Evolutionary conservation across 305 asterid species (phyloP).

Genomic region (Ajuga reptans): DNA sequence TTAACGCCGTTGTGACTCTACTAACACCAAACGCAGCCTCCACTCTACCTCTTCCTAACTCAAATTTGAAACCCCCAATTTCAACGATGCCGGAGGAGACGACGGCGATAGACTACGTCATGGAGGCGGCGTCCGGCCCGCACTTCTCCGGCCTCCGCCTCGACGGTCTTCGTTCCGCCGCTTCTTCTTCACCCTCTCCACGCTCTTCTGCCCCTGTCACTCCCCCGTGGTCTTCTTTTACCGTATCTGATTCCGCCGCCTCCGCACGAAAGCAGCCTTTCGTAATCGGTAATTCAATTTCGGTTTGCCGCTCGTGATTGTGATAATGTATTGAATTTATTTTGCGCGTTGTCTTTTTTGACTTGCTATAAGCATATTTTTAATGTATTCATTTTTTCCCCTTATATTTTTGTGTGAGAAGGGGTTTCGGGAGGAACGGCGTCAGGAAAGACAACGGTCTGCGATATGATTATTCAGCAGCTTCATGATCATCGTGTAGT

Average conservation of each 20-base stretch:
- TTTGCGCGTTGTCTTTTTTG: neutral
- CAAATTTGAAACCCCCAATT: slow-evolving; percentile 6
- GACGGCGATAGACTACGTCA: slow-evolving; percentile 61
- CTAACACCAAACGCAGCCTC: slow-evolving; percentile 9
- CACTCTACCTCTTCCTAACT: neutral
- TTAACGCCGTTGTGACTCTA: neutral
- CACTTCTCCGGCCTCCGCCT: slow-evolving; percentile 84
- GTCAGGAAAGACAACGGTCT: slow-evolving; percentile 90
- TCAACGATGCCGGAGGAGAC: slow-evolving; percentile 42
- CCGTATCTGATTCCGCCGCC: slow-evolving; percentile 36
- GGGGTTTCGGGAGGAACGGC: slow-evolving; percentile 99
- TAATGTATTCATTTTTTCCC: too few species aligned
- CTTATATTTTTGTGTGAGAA: slow-evolving; percentile 20
- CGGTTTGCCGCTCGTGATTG: neutral
- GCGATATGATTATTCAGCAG: slow-evolving; percentile 98
- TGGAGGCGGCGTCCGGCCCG: slow-evolving; percentile 83
- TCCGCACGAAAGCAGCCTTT: slow-evolving; percentile 65
- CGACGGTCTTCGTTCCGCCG: slow-evolving; percentile 40
- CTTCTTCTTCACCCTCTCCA: slow-evolving; percentile 45
- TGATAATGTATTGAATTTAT: neutral
- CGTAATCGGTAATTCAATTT: slow-evolving; percentile 60
- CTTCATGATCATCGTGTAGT: slow-evolving; percentile 97
- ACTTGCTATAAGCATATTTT: neutral
- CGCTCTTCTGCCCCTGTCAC: slow-evolving; percentile 37
- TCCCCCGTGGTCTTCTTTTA: slow-evolving; percentile 26